Evolutionary conservation across 805 yeast genomes (phyloP).

Genomic region (Blastobotrys terrestris): DNA sequence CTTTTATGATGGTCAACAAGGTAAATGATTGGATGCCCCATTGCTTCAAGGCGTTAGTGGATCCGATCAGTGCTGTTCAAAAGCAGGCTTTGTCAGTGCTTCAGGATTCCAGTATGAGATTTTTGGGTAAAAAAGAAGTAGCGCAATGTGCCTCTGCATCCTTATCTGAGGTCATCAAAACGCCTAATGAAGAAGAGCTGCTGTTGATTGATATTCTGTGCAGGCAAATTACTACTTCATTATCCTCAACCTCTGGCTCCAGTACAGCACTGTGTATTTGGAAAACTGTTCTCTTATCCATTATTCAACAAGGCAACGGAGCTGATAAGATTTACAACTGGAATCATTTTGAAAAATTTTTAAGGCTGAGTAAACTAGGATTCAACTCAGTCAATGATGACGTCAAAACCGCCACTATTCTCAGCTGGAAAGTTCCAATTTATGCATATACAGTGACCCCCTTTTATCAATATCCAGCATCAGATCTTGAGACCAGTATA

Average conservation of each 20-base stretch:
- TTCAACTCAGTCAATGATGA: slow-evolving; percentile 12
- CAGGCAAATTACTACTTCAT: slow-evolving; percentile 1
- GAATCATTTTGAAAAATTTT: slow-evolving; percentile 11
- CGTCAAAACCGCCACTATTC: slow-evolving; percentile 14
- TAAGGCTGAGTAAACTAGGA: slow-evolving; percentile 12
- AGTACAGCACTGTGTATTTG: slow-evolving; percentile 15
- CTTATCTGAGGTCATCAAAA: neutral
- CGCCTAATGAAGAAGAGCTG: neutral
- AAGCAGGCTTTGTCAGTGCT: slow-evolving; percentile 6
- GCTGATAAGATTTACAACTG: slow-evolving; percentile 13
- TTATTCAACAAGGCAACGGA: neutral
- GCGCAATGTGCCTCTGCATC: neutral
- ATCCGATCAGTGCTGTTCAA: slow-evolving; percentile 11
- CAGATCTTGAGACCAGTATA: slow-evolving; percentile 3
- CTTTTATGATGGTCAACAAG: slow-evolving; percentile 11
- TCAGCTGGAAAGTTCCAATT: slow-evolving; percentile 17
- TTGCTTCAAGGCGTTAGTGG: slow-evolving; percentile 9
- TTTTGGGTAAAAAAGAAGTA: neutral
- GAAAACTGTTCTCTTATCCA: slow-evolving; percentile 7
- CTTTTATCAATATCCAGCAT: slow-evolving; percentile 2
- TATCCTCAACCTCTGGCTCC: slow-evolving; percentile 9
- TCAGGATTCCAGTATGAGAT: neutral
- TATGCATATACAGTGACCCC: slow-evolving; percentile 13
- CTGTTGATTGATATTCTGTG: slow-evolving; percentile 6
- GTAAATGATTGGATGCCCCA: slow-evolving; percentile 16